phyloP scores from a whole-genome alignment of 2,329 filamentous ascomycete genomes.

The Exophiala sp. region DNA sequence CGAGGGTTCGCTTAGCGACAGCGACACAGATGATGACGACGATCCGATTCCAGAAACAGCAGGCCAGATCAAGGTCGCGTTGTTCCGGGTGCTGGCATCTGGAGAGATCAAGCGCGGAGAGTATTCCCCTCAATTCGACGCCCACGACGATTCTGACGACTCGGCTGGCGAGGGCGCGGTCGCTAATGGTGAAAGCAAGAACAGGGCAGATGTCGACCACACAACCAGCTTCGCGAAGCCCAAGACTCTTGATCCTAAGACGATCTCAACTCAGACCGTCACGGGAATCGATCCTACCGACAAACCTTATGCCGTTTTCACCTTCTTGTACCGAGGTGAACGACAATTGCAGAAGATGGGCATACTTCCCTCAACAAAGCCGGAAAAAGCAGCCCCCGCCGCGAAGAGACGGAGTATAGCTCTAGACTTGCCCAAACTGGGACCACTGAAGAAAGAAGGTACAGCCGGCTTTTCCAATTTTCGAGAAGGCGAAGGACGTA shows the following conservation, averaged over 20 bases:
- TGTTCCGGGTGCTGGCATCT: conserved; percentile 91
- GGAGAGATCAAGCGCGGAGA: conserved; percentile 97
- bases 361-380: conserved; percentile 68
- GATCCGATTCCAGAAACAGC: conserved; percentile 85
- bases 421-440: conserved; percentile 79
- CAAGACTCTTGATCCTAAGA: conserved; percentile 91
- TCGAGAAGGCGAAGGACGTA: conserved; percentile 64
- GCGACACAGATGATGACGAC: conserved; percentile 66
- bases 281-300: conserved; percentile 91
- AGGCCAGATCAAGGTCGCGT: conserved; percentile 95
- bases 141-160: conserved; percentile 84
- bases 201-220: conserved; percentile 85
- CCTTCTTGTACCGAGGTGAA: conserved; percentile 95
- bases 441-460: conserved; percentile 78
- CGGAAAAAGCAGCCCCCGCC: conserved; percentile 57
- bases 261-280: conserved; percentile 98
- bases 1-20: conserved; percentile 64
- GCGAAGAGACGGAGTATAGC: conserved; percentile 78
- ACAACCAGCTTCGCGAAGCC: conserved; percentile 97
- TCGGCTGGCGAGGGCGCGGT: conserved; percentile 44
- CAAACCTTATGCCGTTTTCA: conserved; percentile 94
- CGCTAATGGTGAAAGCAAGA: conserved; percentile 54
- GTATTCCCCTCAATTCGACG: conserved; percentile 96
- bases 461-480: conserved; percentile 89
- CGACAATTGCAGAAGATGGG: conserved; percentile 97